Base-by-base conservation (phyloP, 23 red algal species). In the Agarophyton chilense region DNA sequence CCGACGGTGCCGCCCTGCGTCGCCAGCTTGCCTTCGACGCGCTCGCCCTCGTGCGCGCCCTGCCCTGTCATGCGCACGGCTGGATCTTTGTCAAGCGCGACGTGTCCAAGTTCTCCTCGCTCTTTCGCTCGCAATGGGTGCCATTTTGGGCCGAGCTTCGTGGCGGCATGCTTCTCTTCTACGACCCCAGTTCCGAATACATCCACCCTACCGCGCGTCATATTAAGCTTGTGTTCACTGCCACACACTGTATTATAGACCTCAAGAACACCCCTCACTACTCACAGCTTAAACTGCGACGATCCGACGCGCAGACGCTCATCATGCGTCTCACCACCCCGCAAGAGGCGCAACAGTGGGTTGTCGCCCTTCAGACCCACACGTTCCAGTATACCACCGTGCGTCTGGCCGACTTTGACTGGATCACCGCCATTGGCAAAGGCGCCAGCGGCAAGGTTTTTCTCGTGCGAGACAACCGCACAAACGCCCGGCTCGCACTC, bases 381-480 rank as follows among this genome's bases (percentile, higher is more conserved):
- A 78, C 85, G 17, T 77, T 77, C 75, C 85, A 89, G 60, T 89
- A 89, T 44, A 89, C 85, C 43, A 78, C 85, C 67, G 78, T 62
- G 35, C 50, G 88, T 5, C 74, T 95, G 34, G 73, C 80, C 34
- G 93, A 95, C 81, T 95, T 95, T 91, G 93, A 95, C 55, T 78
- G 88, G 79, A 81, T 95, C 47, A 79, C 86, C 38, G 85, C 93
- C n/a, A 92, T 95, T 46, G 93, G 86, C 24, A 90, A 95, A 68
- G 93, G 93, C 55, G 93, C 82, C 28, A 90, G 78, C 33, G 93
- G 86, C 29, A 87, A 87, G 40, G 86, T 95, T 6, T 95, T 95
- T 52, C 80, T 95, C 12, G 93, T 95, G 32, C 79, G 82, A 17
- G 87, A 95, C 70, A 80, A 83, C 36, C 79, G 75, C 35, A 95